A percentile compares a stretch with the other conserved stretches of the same genome.
These are phyloP conservation scores for Craspedostauros australis DNA, from an alignment of 108 stramenopile genomes.

Conservation along the genomic window DNA sequence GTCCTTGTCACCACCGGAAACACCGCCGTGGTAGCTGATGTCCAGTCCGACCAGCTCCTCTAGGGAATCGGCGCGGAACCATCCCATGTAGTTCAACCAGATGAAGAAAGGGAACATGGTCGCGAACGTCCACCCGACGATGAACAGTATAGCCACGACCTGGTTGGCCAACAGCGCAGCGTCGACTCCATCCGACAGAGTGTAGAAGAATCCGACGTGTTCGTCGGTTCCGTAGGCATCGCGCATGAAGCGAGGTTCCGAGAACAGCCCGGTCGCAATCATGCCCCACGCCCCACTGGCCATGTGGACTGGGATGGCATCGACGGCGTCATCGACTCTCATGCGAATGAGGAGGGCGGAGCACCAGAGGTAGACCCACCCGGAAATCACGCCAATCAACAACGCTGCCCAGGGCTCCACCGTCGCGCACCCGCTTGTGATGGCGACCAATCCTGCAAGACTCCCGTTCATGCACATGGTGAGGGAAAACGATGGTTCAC, in stretches of 20 bases:
- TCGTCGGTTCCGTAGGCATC: constrained; percentile 36
- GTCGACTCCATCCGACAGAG: constrained; percentile 35
- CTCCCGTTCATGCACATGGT: constrained; percentile 48
- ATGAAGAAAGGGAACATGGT: constrained; percentile 67
- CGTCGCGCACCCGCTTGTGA: constrained; percentile 81
- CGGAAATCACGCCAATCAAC: constrained; percentile 71
- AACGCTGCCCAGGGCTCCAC: constrained; percentile 83
- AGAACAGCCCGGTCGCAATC: constrained; percentile 74
- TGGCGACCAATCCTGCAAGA: constrained; percentile 72
- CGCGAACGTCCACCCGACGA: constrained; percentile 58
- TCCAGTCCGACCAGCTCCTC: constrained; percentile 75
- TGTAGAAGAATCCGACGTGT: constrained; percentile 71
- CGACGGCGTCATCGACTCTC: constrained; percentile 88
- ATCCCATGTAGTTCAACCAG: constrained; percentile 61
- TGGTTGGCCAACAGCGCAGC: constrained; percentile 67
- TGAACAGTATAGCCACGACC: constrained; percentile 55
- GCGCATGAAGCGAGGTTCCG: constrained; percentile 29
- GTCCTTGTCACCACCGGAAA: constrained; percentile 12
- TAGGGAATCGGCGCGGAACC: constrained; percentile 66
- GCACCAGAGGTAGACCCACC: constrained; percentile 56
- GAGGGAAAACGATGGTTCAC: constrained; percentile 45
- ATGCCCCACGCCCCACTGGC: constrained; percentile 78
- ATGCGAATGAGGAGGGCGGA: constrained; percentile 55
- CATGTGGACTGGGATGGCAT: constrained; percentile 91
- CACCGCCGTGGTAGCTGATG: constrained; percentile 46